phyloP scores from a whole-genome alignment of 129 eudicot species.

The Flaveria linearis region DNA sequence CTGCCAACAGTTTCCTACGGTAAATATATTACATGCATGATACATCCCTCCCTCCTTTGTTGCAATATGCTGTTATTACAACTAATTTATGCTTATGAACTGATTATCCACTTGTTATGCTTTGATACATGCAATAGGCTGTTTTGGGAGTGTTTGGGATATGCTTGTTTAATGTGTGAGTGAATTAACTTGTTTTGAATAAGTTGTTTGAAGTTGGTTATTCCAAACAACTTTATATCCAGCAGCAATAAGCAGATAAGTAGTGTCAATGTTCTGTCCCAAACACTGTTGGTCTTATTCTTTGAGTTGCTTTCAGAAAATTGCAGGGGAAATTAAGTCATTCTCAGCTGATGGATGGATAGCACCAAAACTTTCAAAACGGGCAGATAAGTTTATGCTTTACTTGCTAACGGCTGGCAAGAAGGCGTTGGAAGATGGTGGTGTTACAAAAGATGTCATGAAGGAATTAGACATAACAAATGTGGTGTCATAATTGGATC shows the following conservation, averaged over 20 bases:
- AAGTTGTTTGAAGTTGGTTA: neutral
- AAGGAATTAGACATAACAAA: constrained; percentile 38
- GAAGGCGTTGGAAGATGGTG: constrained; percentile 52
- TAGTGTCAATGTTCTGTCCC: neutral
- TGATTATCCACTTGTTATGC: neutral
- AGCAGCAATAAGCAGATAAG: neutral
- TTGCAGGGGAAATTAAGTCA: constrained; percentile 41
- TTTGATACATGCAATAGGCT: too few species aligned
- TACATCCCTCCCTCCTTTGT: too few species aligned
- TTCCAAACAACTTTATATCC: neutral
- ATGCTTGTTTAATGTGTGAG: too few species aligned
- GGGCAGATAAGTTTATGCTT: constrained; percentile 49
- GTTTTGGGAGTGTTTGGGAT: too few species aligned
- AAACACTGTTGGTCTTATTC: neutral
- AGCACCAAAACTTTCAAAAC: constrained; percentile 45
- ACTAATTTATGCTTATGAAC: neutral
- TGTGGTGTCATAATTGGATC: constrained; percentile 53
- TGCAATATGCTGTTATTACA: neutral
- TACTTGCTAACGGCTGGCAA: constrained; percentile 44
- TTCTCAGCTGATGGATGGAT: constrained; percentile 53
- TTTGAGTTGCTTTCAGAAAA: constrained; percentile 28
- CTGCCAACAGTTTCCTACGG: constrained; percentile 39
- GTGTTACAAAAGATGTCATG: constrained; percentile 43
- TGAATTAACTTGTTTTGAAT: too few species aligned
- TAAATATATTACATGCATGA: constrained; percentile 4